These are phyloP conservation scores for Cyanidioschyzon merolae DNA, from an alignment of 23 red algal species.

Conservation along the genomic window DNA sequence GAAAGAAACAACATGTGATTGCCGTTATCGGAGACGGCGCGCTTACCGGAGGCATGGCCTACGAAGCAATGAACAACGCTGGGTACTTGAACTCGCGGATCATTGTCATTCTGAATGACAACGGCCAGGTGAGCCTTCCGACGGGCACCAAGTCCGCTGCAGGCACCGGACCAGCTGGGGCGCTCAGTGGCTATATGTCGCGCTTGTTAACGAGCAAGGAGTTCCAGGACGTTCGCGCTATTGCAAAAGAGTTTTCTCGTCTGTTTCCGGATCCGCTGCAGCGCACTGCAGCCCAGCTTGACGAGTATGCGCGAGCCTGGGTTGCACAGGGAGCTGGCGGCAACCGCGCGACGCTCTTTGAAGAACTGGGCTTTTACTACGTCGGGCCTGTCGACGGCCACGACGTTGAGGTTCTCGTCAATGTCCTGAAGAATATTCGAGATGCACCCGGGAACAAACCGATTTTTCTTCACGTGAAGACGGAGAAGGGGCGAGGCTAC, in stretches of 20 bases:
- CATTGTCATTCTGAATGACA: slow-evolving; percentile 96
- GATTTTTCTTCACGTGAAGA: slow-evolving; percentile 80
- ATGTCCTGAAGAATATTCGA: slow-evolving; percentile 72
- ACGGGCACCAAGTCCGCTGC: slow-evolving; percentile 89
- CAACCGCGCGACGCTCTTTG: slow-evolving; percentile 59
- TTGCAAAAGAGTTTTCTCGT: slow-evolving; percentile 73
- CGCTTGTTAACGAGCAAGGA: slow-evolving; percentile 55
- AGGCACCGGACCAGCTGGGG: slow-evolving; percentile 65
- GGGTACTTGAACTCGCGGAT: slow-evolving; percentile 84
- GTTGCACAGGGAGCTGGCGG: slow-evolving; percentile 44
- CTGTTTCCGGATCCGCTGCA: slow-evolving; percentile 78
- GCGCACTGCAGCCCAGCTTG: slow-evolving; percentile 73
- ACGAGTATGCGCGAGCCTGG: slow-evolving; percentile 70
- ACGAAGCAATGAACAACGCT: slow-evolving; percentile 98
- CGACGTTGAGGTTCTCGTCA: slow-evolving; percentile 57
- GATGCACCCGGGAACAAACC: slow-evolving; percentile 97
- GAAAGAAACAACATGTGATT: slow-evolving; percentile 48
- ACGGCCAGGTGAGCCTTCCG: slow-evolving; percentile 81
- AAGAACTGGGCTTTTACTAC: slow-evolving; percentile 98
- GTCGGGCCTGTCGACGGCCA: slow-evolving; percentile 94
- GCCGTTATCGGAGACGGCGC: slow-evolving; percentile 97
- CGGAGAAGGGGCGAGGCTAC: slow-evolving; percentile 91
- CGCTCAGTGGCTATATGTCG: slow-evolving; percentile 72
- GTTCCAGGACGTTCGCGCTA: slow-evolving; percentile 60
- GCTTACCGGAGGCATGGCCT: slow-evolving; percentile 91